Evolutionary conservation across 148 eudicot species (phyloP).

Genomic region (Fagopyrum tataricum): DNA sequence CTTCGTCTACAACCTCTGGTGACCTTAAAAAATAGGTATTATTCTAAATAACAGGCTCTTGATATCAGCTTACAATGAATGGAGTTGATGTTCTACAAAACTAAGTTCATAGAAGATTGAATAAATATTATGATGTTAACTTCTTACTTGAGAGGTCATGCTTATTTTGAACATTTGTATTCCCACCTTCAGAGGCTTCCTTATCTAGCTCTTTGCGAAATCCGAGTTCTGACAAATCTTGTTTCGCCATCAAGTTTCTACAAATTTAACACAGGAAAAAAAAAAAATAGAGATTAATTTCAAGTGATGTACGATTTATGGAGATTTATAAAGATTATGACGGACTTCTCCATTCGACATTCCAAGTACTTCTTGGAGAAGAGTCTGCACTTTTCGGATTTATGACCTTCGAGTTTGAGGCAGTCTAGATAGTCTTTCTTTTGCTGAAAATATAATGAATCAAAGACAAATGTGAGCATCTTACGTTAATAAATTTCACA

Average conservation of each 20-base stretch:
- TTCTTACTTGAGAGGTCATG: too few species aligned
- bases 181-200: not conserved
- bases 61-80: too few species aligned
- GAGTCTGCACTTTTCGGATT: not conserved
- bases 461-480: too few species aligned
- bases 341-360: slow-evolving; percentile 15
- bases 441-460: too few species aligned
- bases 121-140: too few species aligned
- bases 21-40: too few species aligned
- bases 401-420: not conserved
- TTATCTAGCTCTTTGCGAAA: not conserved
- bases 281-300: not conserved
- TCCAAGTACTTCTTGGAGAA: slow-evolving; percentile 2
- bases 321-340: not conserved
- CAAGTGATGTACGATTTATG: not conserved
- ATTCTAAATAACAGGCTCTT: too few species aligned
- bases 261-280: not conserved
- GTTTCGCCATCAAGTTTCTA: not conserved
- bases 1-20: too few species aligned
- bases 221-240: not conserved
- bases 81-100: too few species aligned
- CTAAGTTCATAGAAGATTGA: too few species aligned
- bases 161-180: not conserved
- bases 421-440: too few species aligned
- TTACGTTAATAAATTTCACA: too few species aligned